Conservation (phyloP, 2,329 filamentous ascomycete genomes). For the Paecilomyces sp. region DNA sequence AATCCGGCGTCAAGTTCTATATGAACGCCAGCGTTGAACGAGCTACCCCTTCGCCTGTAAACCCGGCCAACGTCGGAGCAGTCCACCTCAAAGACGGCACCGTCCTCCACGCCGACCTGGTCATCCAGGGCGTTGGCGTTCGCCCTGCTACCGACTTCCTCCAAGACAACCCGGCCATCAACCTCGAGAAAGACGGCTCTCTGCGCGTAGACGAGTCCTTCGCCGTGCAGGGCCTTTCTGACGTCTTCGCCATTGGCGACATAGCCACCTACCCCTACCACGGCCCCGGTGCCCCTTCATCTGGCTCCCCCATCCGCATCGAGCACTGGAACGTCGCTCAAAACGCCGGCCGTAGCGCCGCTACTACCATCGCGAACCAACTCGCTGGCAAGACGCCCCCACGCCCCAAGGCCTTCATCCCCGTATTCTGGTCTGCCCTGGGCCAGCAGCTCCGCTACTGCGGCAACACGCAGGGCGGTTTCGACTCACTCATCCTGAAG, state of each 20-base stretch:
- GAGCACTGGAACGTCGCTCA: slow-evolving; percentile 99
- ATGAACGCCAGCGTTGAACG: slow-evolving; percentile 76
- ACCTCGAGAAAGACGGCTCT: slow-evolving; percentile 78
- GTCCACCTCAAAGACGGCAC: slow-evolving; percentile 83
- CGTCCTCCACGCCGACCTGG: slow-evolving; percentile 74
- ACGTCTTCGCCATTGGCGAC: slow-evolving; percentile 90
- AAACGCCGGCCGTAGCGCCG: slow-evolving; percentile 77
- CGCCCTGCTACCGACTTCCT: slow-evolving; percentile 78
- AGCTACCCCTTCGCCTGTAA: slow-evolving; percentile 62
- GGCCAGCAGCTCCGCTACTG: slow-evolving; percentile 88
- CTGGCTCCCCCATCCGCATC: slow-evolving; percentile 66
- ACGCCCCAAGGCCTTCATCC: slow-evolving; percentile 68
- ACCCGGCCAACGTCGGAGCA: slow-evolving; percentile 67
- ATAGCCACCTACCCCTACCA: slow-evolving; percentile 93
- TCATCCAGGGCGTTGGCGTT: slow-evolving; percentile 87
- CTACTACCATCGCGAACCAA: slow-evolving; percentile 62
- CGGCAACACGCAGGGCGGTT: slow-evolving; percentile 75
- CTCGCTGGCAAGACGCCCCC: slow-evolving; percentile 27
- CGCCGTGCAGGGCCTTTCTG: slow-evolving; percentile 61
- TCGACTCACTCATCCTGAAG: slow-evolving; percentile 75
- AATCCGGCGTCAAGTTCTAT: slow-evolving; percentile 82
- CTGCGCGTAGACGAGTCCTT: slow-evolving; percentile 74
- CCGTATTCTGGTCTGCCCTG: slow-evolving; percentile 94
- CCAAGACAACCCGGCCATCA: slow-evolving; percentile 60
- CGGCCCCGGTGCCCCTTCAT: slow-evolving; percentile 64